Conservation (phyloP, 805 yeast genomes). For the Metschnikowia koreensis region DNA sequence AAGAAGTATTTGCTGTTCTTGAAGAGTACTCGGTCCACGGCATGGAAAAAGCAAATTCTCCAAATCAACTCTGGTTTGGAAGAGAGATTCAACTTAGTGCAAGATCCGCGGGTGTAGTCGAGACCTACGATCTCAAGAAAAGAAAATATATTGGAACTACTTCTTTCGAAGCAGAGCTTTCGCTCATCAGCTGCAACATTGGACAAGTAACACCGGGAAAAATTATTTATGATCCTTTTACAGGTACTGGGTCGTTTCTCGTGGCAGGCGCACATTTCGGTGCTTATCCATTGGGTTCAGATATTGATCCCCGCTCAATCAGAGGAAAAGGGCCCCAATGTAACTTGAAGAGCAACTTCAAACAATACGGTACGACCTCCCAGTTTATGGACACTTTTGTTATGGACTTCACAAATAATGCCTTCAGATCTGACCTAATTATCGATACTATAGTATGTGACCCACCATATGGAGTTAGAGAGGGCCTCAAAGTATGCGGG, state of each 20-base stretch:
- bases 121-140: constrained; percentile 74
- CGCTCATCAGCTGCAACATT: constrained; percentile 82
- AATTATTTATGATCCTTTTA: constrained; percentile 88
- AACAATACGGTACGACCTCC: constrained; percentile 60
- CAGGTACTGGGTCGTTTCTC: constrained; percentile 93
- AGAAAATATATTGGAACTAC: constrained; percentile 93
- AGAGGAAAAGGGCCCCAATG: constrained; percentile 62
- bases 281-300: constrained; percentile 79
- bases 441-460: constrained; percentile 89
- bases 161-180: constrained; percentile 91
- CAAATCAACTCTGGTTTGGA: constrained; percentile 69
- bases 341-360: constrained; percentile 63
- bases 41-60: constrained; percentile 46
- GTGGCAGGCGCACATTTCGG: constrained; percentile 87
- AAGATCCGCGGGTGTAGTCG: constrained; percentile 63
- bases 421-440: constrained; percentile 58
- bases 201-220: constrained; percentile 69
- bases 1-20: constrained; percentile 63
- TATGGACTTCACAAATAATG: constrained; percentile 93
- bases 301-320: constrained; percentile 79
- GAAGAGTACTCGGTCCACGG: constrained; percentile 65
- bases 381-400: constrained; percentile 73
- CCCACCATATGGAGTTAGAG: constrained; percentile 97
- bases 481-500: constrained; percentile 91
- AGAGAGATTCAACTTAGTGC: constrained; percentile 63